Evolutionary conservation across 768 basidiomycete genomes (phyloP).

Genomic region (Trametes coccinea): DNA sequence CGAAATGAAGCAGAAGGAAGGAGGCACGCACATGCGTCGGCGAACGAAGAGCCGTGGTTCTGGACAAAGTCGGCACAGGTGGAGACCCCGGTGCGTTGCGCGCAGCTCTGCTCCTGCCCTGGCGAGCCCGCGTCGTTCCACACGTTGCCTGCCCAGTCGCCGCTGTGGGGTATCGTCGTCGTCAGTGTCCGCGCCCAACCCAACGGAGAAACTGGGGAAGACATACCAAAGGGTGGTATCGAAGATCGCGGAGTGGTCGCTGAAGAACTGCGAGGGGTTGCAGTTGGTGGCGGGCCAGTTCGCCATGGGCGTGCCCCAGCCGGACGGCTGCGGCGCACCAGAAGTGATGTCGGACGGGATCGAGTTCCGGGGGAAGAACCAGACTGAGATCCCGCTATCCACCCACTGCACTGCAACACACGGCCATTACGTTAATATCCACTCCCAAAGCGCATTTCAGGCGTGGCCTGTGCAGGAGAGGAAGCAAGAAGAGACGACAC

Average conservation of each 20-base stretch:
- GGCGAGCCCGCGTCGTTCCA: conserved; percentile 75
- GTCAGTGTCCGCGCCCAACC: neutral
- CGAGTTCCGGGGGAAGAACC: conserved; percentile 74
- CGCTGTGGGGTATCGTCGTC: conserved; percentile 42
- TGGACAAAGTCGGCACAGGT: conserved; percentile 80
- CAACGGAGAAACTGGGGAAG: conserved; percentile 1
- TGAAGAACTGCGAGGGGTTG: conserved; percentile 78
- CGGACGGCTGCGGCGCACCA: conserved; percentile 65
- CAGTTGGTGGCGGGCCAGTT: conserved; percentile 77
- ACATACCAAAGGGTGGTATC: conserved; percentile 85
- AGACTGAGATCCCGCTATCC: conserved; percentile 71
- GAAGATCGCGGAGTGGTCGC: conserved; percentile 74
- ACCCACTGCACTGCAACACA: conserved; percentile 70
- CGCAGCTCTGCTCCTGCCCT: conserved; percentile 86
- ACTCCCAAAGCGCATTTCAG: conserved; percentile 6
- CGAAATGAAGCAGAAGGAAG: conserved; percentile 7
- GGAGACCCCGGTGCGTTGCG: conserved; percentile 77
- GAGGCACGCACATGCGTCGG: conserved; percentile 70
- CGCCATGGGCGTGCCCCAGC: conserved; percentile 79
- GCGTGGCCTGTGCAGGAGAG: neutral
- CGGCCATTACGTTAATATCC: conserved; percentile 19
- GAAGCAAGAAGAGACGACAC: conserved; percentile 42
- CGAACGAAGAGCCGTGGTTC: conserved; percentile 68
- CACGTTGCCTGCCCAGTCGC: conserved; percentile 85
- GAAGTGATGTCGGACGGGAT: conserved; percentile 78